Conservation (phyloP, 2,329 filamentous ascomycete species). For the Penicillium concentricum region DNA sequence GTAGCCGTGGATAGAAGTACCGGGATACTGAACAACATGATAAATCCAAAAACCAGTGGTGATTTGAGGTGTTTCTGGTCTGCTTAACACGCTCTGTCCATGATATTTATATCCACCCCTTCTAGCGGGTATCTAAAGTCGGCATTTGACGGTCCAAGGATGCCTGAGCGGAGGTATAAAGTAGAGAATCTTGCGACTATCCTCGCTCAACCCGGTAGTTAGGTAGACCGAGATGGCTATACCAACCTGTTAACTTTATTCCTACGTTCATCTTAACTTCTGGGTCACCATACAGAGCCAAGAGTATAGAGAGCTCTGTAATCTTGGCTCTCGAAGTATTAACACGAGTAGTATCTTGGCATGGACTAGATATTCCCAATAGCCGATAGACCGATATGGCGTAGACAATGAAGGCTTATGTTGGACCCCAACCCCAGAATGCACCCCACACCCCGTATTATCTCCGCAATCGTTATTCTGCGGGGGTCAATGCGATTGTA, state of each 20-base stretch:
- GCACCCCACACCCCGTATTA: no score
- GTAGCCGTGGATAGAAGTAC: background rate
- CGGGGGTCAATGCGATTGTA: no score
- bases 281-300: background rate
- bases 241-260: background rate
- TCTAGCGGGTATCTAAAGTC: background rate
- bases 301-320: no score
- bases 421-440: no score
- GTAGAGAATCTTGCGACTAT: background rate
- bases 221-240: no score
- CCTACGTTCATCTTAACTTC: background rate
- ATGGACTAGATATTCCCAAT: no score
- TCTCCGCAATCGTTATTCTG: no score
- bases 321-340: no score
- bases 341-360: no score
- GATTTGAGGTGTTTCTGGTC: background rate
- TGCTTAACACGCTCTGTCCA: background rate
- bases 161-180: background rate
- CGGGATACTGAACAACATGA: background rate
- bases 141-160: background rate
- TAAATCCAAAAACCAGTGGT: background rate
- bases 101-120: background rate
- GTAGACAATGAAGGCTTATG: no score
- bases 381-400: no score
- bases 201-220: background rate